Percentiles rank a stretch among this genome's conserved stretches.
Conservation (phyloP, 148 eudicot species). For the Amaranthus hypochondriacus region DNA sequence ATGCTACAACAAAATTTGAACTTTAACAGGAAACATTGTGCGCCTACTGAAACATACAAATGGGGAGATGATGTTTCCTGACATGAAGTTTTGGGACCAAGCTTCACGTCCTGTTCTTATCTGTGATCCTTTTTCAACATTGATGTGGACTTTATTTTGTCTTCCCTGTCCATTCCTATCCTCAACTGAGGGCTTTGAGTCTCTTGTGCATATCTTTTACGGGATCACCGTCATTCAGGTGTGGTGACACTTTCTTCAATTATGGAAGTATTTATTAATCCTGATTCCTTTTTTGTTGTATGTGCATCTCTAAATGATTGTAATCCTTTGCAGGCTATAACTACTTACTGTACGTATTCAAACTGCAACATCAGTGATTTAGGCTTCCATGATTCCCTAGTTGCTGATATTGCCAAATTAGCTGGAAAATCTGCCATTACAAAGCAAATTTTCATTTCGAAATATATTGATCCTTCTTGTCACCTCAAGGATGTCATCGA, state of each 20-base stretch:
- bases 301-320: constrained; percentile 9
- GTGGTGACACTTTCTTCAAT: constrained; percentile 14
- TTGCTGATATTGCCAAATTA: constrained; percentile 53
- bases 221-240: constrained; percentile 71
- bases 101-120: constrained; percentile 77
- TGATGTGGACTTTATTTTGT: constrained; percentile 89
- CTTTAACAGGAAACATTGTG: constrained; percentile 49
- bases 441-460: constrained; percentile 45
- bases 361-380: constrained; percentile 31
- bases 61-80: constrained; percentile 47
- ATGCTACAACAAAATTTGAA: neutral
- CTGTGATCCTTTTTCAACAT: constrained; percentile 80
- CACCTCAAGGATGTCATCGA: constrained; percentile 50
- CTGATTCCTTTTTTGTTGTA: neutral
- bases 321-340: constrained; percentile 49
- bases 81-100: constrained; percentile 68
- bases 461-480: constrained; percentile 43
- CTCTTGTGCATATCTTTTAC: constrained; percentile 79
- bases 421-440: constrained; percentile 38
- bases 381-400: constrained; percentile 42
- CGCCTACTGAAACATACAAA: constrained; percentile 52
- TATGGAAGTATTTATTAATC: neutral
- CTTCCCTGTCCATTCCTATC: constrained; percentile 69
- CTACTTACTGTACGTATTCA: constrained; percentile 39
- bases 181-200: constrained; percentile 55